Evolutionary conservation across 1,284 basidiomycete species (phyloP).

Genomic region (Entoloma clypeatum): DNA sequence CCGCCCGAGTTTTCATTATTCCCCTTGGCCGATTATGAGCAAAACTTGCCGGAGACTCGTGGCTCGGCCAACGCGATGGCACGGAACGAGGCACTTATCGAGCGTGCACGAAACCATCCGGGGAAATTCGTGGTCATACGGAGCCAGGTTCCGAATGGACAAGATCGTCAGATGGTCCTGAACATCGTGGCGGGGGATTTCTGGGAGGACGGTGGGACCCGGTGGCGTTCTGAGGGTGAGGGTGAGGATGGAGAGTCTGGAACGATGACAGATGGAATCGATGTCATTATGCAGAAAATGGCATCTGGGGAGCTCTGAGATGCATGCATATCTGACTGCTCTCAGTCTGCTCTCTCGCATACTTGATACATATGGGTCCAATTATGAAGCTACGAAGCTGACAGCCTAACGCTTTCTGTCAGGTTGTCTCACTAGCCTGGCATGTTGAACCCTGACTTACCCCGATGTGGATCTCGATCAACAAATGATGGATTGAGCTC

Average conservation of each 20-base stretch:
- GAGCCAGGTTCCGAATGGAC: conserved; percentile 30
- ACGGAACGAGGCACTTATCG: conserved; percentile 33
- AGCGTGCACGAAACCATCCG: conserved; percentile 30
- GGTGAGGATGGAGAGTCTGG: neutral
- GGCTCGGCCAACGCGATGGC: conserved; percentile 28
- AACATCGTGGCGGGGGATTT: conserved; percentile 27
- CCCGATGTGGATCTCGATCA: no score
- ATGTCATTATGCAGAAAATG: conserved; percentile 7
- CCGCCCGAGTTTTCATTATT: conserved; percentile 27
- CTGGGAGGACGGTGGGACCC: conserved; percentile 19
- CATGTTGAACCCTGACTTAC: no score
- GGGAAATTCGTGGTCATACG: conserved; percentile 32
- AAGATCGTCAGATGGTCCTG: conserved; percentile 25
- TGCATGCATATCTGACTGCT: no score
- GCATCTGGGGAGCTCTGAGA: no score
- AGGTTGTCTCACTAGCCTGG: no score
- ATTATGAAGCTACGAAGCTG: no score
- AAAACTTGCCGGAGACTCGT: conserved; percentile 13
- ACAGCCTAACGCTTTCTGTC: no score
- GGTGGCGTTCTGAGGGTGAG: neutral
- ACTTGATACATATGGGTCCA: no score
- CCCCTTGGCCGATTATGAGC: conserved; percentile 26
- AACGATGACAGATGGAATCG: neutral
- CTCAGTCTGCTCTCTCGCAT: no score
- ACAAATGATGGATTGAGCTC: no score